Base-by-base conservation (phyloP, 148 eudicot genomes). In the Drosera capensis region DNA sequence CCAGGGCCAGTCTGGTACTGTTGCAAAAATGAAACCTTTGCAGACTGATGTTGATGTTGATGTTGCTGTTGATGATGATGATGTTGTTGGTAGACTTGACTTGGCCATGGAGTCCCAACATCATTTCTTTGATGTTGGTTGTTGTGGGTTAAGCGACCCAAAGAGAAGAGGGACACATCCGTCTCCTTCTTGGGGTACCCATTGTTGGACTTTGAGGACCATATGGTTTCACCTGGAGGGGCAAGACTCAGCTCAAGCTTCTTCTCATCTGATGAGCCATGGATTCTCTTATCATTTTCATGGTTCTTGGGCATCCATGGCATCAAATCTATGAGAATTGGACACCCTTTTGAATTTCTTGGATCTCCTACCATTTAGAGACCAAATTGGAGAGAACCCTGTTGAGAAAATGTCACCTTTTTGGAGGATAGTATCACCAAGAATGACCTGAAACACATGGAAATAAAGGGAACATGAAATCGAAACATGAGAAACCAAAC, bases 221-320 rank as follows among this genome's bases (percentile, higher is more conserved):
- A 67, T 3, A 25, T 40, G n/a, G 54, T 52, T 35, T 56, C 68
- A 46, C 80, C 77, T 12, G 95, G 95, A 37, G 79, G 84, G 9
- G 78, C 95, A 26, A 85, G 78, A 60, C 78, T 80, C 5, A 85
- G 69, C 57, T 80, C 83, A 34, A 85, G 83, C 59, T 71, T 77
- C 43, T 65, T 67, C 52, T 77, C 78, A 21, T 79, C 83, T 45
- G 73, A 68, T 22, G 20, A 29, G n/a, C 56, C 59, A 38, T 58
- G 51, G 52, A 43, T 49, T 48, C 25, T 57, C 7, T 29, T 54
- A 23, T 60, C 59, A 48, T 39, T 59, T 48, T 42, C 56, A 3
- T 20, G 52, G 24, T 25, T 58, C 5, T 53, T 58, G 5, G 51
- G 20, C 28, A 48, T 34, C 69, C 60, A 63, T 15, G 68, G 47